Percentiles rank a stretch among this genome's conserved stretches.
Conservation (phyloP, 2,329 filamentous ascomycete genomes). For the Trichoderma sp. region DNA sequence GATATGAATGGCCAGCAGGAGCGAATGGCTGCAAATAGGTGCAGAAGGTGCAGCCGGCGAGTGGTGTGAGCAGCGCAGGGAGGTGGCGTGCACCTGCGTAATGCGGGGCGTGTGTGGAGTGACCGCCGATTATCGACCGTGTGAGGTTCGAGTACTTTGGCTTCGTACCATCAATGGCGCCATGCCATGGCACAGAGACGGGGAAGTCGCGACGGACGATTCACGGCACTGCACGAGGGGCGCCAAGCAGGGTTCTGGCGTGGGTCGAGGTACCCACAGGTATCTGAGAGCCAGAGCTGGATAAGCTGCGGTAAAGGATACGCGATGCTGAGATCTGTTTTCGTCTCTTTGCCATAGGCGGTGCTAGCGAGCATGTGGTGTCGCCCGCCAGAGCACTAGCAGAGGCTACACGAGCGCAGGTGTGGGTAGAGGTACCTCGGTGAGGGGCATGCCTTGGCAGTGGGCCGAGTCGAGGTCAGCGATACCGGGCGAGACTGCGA, state of each 20-base stretch:
- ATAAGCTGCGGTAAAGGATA: background rate
- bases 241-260: background rate
- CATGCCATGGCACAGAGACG: too few species aligned
- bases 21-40: slow-evolving; percentile 14
- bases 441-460: slow-evolving; percentile 13
- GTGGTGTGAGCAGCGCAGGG: slow-evolving; percentile 21
- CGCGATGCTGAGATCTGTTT: background rate
- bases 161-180: too few species aligned
- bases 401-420: background rate
- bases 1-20: slow-evolving; percentile 20
- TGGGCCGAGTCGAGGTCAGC: slow-evolving; percentile 13
- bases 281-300: background rate
- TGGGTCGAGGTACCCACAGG: background rate
- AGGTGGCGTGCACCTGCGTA: slow-evolving; percentile 21
- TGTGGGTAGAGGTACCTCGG: slow-evolving; percentile 3
- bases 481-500: slow-evolving; percentile 11
- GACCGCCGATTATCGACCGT: background rate
- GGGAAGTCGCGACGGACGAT: background rate
- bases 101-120: slow-evolving; percentile 21
- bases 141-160: too few species aligned
- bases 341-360: background rate
- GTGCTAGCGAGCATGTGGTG: background rate
- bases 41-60: background rate
- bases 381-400: background rate
- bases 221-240: background rate